phyloP scores from a whole-genome alignment of 2,329 filamentous ascomycete genomes.

The Aspergillus aculeatus region DNA sequence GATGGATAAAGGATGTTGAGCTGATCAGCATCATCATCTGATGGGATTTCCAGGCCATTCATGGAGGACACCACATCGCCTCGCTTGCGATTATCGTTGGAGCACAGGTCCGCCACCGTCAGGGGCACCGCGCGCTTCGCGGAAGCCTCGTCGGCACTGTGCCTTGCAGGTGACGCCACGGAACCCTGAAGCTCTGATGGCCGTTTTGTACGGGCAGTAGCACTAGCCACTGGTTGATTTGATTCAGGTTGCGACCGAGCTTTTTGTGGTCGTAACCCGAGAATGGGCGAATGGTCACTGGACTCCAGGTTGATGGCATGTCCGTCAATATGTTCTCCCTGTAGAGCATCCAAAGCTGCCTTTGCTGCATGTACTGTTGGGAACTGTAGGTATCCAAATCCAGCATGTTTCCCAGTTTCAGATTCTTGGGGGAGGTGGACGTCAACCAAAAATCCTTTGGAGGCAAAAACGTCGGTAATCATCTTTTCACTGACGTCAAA shows the following conservation, averaged over 20 bases:
- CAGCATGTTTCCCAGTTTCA: constrained; percentile 35
- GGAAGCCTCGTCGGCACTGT: neutral
- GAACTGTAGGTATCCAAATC: constrained; percentile 43
- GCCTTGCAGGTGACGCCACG: neutral
- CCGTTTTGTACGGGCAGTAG: neutral
- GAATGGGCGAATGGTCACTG: constrained; percentile 31
- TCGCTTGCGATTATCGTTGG: constrained; percentile 7
- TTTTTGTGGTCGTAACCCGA: constrained; percentile 4
- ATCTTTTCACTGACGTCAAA: constrained; percentile 37
- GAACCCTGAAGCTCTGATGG: constrained; percentile 6
- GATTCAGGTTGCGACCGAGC: neutral
- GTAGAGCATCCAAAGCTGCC: constrained; percentile 37
- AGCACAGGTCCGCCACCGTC: constrained; percentile 12
- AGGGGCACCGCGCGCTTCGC: constrained; percentile 3
- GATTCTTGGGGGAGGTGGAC: constrained; percentile 37
- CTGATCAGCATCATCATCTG: constrained; percentile 9
- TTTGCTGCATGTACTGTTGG: constrained; percentile 35
- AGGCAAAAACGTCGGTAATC: constrained; percentile 38
- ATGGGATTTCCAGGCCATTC: constrained; percentile 1
- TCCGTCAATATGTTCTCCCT: constrained; percentile 39
- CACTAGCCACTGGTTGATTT: neutral
- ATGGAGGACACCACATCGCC: neutral
- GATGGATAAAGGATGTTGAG: constrained; percentile 35
- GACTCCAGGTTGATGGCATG: constrained; percentile 43
- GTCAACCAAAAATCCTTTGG: constrained; percentile 37